Evolutionary conservation across 768 basidiomycete species (phyloP).

Genomic region (Mycena latifolia): DNA sequence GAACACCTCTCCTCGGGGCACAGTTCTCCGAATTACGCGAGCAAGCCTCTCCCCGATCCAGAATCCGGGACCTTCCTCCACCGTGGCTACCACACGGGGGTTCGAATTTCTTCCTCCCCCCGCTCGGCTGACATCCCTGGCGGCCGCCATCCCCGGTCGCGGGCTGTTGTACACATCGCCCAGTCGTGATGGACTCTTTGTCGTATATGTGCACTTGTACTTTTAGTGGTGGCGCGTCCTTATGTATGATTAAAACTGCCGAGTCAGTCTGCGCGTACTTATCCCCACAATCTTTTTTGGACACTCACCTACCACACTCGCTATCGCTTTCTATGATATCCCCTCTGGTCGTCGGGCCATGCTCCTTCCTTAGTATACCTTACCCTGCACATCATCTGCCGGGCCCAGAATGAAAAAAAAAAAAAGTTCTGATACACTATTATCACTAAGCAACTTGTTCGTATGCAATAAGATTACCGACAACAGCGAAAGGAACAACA

Average conservation of each 20-base stretch:
- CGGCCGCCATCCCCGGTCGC: conserved; percentile 46
- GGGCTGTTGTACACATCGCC: conserved; percentile 44
- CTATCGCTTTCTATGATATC: conserved; percentile 33
- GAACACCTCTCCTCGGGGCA: conserved; percentile 41
- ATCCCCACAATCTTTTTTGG: conserved; percentile 26
- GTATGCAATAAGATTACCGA: conserved; percentile 6
- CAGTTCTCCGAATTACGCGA: conserved; percentile 34
- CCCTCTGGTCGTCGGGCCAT: conserved; percentile 25
- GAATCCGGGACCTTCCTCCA: conserved; percentile 46
- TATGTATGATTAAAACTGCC: conserved; percentile 15
- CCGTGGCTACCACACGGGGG: conserved; percentile 55
- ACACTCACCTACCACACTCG: conserved; percentile 25
- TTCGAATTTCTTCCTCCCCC: conserved; percentile 59
- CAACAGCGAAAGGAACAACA: neutral
- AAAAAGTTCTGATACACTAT: conserved; percentile 24
- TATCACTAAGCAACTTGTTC: conserved; percentile 28
- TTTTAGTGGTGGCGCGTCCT: conserved; percentile 13
- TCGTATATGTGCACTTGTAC: conserved; percentile 25
- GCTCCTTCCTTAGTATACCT: conserved; percentile 32
- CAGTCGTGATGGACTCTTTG: conserved; percentile 39
- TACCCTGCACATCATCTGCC: conserved; percentile 7
- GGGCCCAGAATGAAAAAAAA: conserved; percentile 24
- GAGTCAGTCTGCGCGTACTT: conserved; percentile 13
- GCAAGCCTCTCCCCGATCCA: conserved; percentile 44
- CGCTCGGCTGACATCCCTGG: conserved; percentile 44